These are phyloP conservation scores for Phalaenopsis aphrodite DNA, from an alignment of 106 monocot species.

Conservation along the genomic window DNA sequence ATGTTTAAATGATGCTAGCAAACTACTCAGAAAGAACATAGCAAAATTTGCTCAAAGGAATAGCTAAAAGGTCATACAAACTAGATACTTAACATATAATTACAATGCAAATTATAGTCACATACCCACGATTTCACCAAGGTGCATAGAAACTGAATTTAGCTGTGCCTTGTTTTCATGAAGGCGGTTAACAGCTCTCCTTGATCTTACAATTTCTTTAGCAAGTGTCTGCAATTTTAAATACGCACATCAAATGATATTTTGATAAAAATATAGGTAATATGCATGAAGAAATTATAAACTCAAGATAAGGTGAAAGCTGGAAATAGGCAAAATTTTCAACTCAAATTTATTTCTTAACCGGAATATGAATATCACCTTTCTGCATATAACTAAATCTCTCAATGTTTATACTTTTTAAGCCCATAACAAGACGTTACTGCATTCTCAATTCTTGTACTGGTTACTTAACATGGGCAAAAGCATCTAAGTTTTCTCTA, in stretches of 20 bases:
- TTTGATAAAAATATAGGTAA: neutral
- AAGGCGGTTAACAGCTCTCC: conserved; percentile 81
- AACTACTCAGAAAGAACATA: neutral
- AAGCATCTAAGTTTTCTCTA: neutral
- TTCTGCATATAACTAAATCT: neutral
- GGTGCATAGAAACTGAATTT: conserved; percentile 95
- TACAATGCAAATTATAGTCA: neutral
- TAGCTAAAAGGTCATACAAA: neutral
- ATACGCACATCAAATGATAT: conserved; percentile 4
- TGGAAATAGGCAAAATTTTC: neutral
- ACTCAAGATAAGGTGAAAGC: neutral
- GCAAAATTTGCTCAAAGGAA: neutral
- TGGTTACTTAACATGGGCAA: neutral
- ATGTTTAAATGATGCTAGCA: neutral
- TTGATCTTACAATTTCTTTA: conserved; percentile 90
- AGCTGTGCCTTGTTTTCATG: conserved; percentile 91
- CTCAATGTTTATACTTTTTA: neutral
- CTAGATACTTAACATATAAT: neutral
- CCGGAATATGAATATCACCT: neutral
- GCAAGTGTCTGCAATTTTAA: conserved; percentile 55
- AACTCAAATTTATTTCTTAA: neutral
- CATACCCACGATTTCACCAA: conserved; percentile 73
- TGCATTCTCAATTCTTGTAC: neutral
- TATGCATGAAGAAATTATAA: neutral
- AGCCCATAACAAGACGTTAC: neutral